Evolutionary conservation across 129 eudicot genomes (phyloP).

Genomic region (Smallanthus sonchifolius): DNA sequence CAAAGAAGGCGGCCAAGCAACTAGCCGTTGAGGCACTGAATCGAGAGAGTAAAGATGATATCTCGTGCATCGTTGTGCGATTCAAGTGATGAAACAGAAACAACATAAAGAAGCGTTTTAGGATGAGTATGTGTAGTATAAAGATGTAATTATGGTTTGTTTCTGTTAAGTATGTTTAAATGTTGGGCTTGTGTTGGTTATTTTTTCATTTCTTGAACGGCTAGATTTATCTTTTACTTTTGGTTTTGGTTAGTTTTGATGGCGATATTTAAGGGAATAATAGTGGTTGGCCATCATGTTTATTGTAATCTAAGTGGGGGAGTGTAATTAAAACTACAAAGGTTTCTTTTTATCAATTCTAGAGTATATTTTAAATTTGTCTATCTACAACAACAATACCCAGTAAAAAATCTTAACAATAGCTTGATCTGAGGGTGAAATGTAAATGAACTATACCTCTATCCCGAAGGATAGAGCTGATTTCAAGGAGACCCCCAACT

Average conservation of each 20-base stretch:
- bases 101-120: slow-evolving; percentile 14
- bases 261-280: slow-evolving; percentile 6
- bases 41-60: slow-evolving; percentile 77
- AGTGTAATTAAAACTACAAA: slow-evolving; percentile 1
- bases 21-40: slow-evolving; percentile 62
- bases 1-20: slow-evolving; percentile 80
- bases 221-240: slow-evolving; percentile 23
- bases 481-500: too few species aligned
- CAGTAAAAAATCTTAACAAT: too few species aligned
- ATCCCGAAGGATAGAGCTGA: too few species aligned
- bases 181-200: background rate
- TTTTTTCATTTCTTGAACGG: slow-evolving; percentile 30
- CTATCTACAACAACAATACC: too few species aligned
- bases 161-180: background rate
- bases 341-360: background rate
- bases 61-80: slow-evolving; percentile 79
- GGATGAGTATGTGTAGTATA: slow-evolving; percentile 36
- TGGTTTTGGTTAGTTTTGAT: slow-evolving; percentile 21
- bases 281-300: background rate
- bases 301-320: slow-evolving; percentile 8
- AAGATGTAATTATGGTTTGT: slow-evolving; percentile 34
- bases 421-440: too few species aligned
- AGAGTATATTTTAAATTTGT: background rate
- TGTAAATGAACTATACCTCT: too few species aligned
- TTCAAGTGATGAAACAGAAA: slow-evolving; percentile 40